Evolutionary conservation across 148 eudicot species (phyloP).

Genomic region (Pharnaceum exiguum): DNA sequence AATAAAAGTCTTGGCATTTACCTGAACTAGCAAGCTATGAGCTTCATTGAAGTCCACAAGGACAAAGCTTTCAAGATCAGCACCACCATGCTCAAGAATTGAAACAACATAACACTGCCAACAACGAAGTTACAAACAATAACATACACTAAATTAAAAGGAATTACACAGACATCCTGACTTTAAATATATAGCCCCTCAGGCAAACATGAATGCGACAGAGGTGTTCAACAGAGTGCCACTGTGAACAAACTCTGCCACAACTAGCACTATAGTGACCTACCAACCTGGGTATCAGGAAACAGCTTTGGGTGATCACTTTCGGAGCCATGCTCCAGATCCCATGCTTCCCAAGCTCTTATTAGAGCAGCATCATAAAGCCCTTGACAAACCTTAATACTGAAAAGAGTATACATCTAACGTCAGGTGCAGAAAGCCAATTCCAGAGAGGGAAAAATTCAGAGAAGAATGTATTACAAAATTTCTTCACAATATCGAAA

Average conservation of each 20-base stretch:
- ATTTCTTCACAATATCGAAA: neutral
- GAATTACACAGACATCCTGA: neutral
- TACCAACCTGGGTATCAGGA: constrained; percentile 69
- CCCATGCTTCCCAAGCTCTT: constrained; percentile 93
- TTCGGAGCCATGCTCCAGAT: constrained; percentile 69
- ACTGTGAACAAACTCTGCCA: neutral
- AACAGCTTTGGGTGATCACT: constrained; percentile 84
- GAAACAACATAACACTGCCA: constrained; percentile 73
- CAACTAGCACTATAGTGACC: neutral
- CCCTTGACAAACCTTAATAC: constrained; percentile 84
- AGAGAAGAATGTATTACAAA: neutral
- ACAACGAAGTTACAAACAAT: constrained; percentile 4
- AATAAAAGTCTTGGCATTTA: constrained; percentile 5
- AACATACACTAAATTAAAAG: neutral
- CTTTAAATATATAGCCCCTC: neutral
- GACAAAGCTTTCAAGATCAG: constrained; percentile 91
- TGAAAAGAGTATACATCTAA: constrained; percentile 14
- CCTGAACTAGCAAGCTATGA: constrained; percentile 80
- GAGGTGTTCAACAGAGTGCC: neutral
- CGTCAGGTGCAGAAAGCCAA: neutral
- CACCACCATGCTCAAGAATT: constrained; percentile 89
- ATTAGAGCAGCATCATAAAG: constrained; percentile 62
- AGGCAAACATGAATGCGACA: neutral
- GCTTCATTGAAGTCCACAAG: constrained; percentile 78
- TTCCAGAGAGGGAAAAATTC: neutral